Base-by-base conservation (phyloP, 495 filamentous ascomycete species). In the Entonaema liquescens region DNA sequence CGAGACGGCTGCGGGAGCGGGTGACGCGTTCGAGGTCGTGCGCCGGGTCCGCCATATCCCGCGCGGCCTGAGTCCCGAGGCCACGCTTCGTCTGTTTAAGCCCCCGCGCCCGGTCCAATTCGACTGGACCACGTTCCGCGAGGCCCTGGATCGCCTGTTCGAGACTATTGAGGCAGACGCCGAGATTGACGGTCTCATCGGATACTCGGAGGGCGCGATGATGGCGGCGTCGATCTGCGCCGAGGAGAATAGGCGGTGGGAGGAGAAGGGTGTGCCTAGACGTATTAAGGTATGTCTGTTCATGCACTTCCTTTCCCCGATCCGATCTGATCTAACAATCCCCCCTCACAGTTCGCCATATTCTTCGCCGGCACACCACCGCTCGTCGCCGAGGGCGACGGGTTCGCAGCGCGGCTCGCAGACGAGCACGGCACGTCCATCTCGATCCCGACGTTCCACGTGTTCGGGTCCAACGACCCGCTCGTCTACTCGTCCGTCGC, bases 301-400 rank as follows among this genome's bases (percentile, higher is more conserved):
- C 12, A 33, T 3, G 3, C 12, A 28, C 38, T 17, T 40, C 23
- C 7, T 19, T 23, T 59, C 3, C 6, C 29, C 7, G 29, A 3
- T 31, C 29, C 7, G 7, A 31, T 25, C 50, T 53, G 6, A 29
- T 7, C 49, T 26, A 52, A 25, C 49, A 52, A 52, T 13, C 6
- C 23, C 49, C 21, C 13, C 23, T n/a, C 25, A 0, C 44, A 80
- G 79, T 86, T 81, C 29, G 87, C 81, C 17, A 73, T 89, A 21
- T 85, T 89, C 60, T 83, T 88, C 59, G 79, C 81, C 0, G 87
- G 87, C 17, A 83, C 84, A 72, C 87, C 86, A 12, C 83, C 86
- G 0, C 75, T 87, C 9, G 79, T 81, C 5, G 78, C 81, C 5
- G 76, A 82, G 11, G 78, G 79, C 25, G 74, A 31, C 12, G 49